These are phyloP conservation scores for Rhizomucor pusillus DNA, from an alignment of 371 early-diverging fungal species.

Conservation along the genomic window DNA sequence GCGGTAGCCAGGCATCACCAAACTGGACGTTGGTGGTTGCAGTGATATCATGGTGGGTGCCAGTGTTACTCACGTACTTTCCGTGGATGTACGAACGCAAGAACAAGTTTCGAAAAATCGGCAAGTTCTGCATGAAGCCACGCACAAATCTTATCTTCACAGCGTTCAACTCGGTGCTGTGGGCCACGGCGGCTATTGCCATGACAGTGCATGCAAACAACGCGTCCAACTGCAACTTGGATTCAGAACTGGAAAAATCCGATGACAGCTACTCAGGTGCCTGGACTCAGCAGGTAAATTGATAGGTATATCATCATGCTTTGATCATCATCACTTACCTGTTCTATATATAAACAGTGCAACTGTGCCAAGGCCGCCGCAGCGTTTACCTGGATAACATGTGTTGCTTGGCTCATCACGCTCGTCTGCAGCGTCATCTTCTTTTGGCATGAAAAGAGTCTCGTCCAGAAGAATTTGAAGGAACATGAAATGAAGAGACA, in stretches of 20 bases:
- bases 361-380: conserved; percentile 43
- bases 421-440: conserved; percentile 25
- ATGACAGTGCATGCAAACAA: conserved; percentile 35
- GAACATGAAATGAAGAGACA: conserved; percentile 32
- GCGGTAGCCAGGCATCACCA: conserved; percentile 36
- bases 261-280: conserved; percentile 19
- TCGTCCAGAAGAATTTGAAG: conserved; percentile 29
- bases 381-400: conserved; percentile 46
- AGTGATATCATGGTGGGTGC: conserved; percentile 21
- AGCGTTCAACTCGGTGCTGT: conserved; percentile 24
- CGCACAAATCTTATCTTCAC: conserved; percentile 39
- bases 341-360: conserved; percentile 23
- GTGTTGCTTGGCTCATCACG: conserved; percentile 36
- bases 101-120: conserved; percentile 26
- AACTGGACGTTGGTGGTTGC: conserved; percentile 33
- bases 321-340: background rate
- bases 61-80: conserved; percentile 24
- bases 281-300: conserved; percentile 41
- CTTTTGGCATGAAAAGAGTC: conserved; percentile 41
- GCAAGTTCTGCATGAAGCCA: conserved; percentile 37
- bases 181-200: conserved; percentile 38
- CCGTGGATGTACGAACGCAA: conserved; percentile 36
- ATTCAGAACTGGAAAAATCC: conserved; percentile 12
- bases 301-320: background rate
- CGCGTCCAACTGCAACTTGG: conserved; percentile 23